Base-by-base conservation (phyloP, 2,329 filamentous ascomycete species). In the Ophiostoma himal-ulmi region DNA sequence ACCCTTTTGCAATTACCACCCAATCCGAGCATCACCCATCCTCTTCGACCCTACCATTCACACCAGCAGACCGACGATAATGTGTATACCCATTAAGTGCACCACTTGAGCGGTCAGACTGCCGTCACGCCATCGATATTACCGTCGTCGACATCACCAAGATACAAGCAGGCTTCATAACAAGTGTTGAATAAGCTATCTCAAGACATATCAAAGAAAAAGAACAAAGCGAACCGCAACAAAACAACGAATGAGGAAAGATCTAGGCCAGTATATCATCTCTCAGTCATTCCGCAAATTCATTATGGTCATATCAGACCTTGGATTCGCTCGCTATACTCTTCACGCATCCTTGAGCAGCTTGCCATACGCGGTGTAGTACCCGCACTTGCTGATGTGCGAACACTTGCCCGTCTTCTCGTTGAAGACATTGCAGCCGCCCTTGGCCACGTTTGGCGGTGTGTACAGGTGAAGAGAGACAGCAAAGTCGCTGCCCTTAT, bases 381-480 rank as follows among this genome's bases (percentile, higher is more conserved):
- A 91, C 71, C 87, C 85, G 76, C 87, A 89, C 76, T 91, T 90
- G 71, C 85, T 84, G 66, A 93, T 84, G 78, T 93, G 90, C 74
- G 84, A 90, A 71, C 85, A 87, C 79, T 88, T 88, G 69, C 94
- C 91, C 3, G 92, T 96, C 75, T 84, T 83, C 73, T 89, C 86
- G 76, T 94, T 87, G 78, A 94, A 97, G 77, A 94, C 88, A 76
- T 92, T 86, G 79, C 92, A 96, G 34, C 94, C 94, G 72, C 88
- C 86, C 71, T 86, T 90, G 52, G 92, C 92, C 52, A 94, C 93
- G 76, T 97, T 96, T 3, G 94, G 94, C 48, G 94, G 94, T 17
- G 92, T 94, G 77, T 95, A 95, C 72, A 96, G n/a, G 80, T 97
- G 94, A 73, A 97, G 81, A 70, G 93, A 96, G 67, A 97, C 89